Percentiles rank a stretch among this genome's conserved stretches.
Conservation (phyloP, 805 yeast genomes). For the Starmerella kuoi region DNA sequence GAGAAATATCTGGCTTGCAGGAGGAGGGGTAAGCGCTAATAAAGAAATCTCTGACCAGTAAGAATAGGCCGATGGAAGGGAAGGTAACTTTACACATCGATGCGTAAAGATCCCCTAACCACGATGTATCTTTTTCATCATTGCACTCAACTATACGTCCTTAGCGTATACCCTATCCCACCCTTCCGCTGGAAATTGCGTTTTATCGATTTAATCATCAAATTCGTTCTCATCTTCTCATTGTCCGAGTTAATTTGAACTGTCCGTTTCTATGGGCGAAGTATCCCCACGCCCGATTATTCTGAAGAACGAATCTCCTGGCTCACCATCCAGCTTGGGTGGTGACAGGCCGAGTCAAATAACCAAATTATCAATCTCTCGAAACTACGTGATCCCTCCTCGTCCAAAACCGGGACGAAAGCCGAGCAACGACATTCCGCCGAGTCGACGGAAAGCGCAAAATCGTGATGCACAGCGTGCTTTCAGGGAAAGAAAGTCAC, state of each 20-base stretch:
- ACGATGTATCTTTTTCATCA: conserved; percentile 22
- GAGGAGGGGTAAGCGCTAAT: no score
- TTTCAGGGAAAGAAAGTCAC: conserved; percentile 70
- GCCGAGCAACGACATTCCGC: conserved; percentile 66
- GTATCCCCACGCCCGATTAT: conserved; percentile 13
- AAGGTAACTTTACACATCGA: no score
- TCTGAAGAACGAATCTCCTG: conserved; percentile 8
- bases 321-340: conserved; percentile 1
- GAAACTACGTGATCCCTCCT: conserved; percentile 76
- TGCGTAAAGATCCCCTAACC: conserved; percentile 3
- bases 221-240: background rate
- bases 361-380: conserved; percentile 39
- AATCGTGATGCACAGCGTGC: conserved; percentile 72
- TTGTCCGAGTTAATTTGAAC: no score
- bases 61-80: no score
- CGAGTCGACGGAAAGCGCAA: conserved; percentile 41
- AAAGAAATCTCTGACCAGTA: no score
- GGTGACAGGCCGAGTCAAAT: background rate
- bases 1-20: no score
- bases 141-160: background rate
- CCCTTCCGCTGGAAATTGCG: background rate
- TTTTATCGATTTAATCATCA: conserved; percentile 5
- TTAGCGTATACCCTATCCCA: no score
- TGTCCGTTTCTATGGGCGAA: conserved; percentile 16
- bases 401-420: conserved; percentile 56